phyloP scores from a whole-genome alignment of 306 rosid genomes.

The Echinosophora koreensis region DNA sequence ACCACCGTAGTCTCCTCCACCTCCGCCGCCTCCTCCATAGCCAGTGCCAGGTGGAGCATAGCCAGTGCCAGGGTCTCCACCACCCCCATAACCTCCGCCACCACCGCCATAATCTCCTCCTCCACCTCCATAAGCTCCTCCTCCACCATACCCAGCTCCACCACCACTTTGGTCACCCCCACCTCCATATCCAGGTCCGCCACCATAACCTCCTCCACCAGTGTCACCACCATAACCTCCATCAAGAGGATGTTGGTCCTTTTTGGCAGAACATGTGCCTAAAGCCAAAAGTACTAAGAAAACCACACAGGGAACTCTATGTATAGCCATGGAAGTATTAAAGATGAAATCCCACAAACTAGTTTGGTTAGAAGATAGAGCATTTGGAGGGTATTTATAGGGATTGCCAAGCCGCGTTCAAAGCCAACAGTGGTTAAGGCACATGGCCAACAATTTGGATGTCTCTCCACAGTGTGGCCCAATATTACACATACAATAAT shows the following conservation, averaged over 20 bases:
- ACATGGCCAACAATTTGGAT: slow-evolving; percentile 52
- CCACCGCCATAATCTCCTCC: slow-evolving; percentile 51
- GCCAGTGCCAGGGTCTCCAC: slow-evolving; percentile 58
- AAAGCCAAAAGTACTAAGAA: slow-evolving; percentile 59
- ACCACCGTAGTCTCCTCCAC: neutral
- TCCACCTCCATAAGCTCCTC: slow-evolving; percentile 8
- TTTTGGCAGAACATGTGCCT: slow-evolving; percentile 65
- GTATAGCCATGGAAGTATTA: slow-evolving; percentile 57
- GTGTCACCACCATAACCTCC: slow-evolving; percentile 33
- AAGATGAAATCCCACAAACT: slow-evolving; percentile 26
- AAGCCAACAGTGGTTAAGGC: slow-evolving; percentile 57
- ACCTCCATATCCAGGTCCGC: slow-evolving; percentile 42
- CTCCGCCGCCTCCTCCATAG: slow-evolving; percentile 41
- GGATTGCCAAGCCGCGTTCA: slow-evolving; percentile 43
- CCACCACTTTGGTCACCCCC: slow-evolving; percentile 44
- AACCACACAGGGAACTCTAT: slow-evolving; percentile 43
- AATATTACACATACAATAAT: neutral
- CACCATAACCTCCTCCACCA: slow-evolving; percentile 13
- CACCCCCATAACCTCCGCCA: slow-evolving; percentile 46
- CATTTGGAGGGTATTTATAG: slow-evolving; percentile 60
- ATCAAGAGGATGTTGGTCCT: slow-evolving; percentile 60
- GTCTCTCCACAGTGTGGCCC: slow-evolving; percentile 62
- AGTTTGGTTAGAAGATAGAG: slow-evolving; percentile 40
- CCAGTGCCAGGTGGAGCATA: slow-evolving; percentile 3
- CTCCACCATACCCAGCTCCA: slow-evolving; percentile 50